phyloP scores from a whole-genome alignment of 805 yeast species.

The Candida caryicola region DNA sequence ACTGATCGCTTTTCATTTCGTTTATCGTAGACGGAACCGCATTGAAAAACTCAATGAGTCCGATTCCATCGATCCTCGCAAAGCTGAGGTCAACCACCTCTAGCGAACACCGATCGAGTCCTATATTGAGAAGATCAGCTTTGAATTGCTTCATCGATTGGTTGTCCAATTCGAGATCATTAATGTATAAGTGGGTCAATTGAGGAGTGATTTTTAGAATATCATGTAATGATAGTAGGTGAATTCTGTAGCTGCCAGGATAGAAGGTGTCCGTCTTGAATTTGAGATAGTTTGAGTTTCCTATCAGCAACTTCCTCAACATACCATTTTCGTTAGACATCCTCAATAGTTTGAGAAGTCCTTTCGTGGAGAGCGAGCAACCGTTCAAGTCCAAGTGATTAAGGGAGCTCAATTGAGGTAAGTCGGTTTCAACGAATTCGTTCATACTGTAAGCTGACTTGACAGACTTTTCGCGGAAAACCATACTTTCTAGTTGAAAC shows the following conservation, averaged over 20 bases:
- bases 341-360: conserved; percentile 10
- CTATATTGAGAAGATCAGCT: conserved; percentile 22
- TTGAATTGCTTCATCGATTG: conserved; percentile 28
- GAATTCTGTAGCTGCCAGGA: not conserved
- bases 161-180: conserved; percentile 38
- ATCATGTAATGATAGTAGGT: conserved; percentile 14
- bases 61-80: conserved; percentile 37
- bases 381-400: conserved; percentile 27
- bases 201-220: conserved; percentile 18
- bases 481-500: conserved; percentile 23
- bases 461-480: conserved; percentile 29
- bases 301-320: conserved; percentile 8
- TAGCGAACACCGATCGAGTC: conserved; percentile 16
- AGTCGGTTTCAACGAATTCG: conserved; percentile 23
- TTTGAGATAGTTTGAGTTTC: conserved; percentile 11
- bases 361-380: conserved; percentile 11
- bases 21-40: conserved; percentile 7
- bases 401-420: conserved; percentile 23
- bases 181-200: conserved; percentile 23
- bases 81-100: conserved; percentile 37
- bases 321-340: conserved; percentile 5
- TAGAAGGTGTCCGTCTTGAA: conserved; percentile 14
- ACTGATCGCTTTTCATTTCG: not conserved
- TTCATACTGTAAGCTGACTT: conserved; percentile 21
- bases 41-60: conserved; percentile 30